Base-by-base conservation (phyloP, 2,329 filamentous ascomycete species). In the Penicillium sumatraense region DNA sequence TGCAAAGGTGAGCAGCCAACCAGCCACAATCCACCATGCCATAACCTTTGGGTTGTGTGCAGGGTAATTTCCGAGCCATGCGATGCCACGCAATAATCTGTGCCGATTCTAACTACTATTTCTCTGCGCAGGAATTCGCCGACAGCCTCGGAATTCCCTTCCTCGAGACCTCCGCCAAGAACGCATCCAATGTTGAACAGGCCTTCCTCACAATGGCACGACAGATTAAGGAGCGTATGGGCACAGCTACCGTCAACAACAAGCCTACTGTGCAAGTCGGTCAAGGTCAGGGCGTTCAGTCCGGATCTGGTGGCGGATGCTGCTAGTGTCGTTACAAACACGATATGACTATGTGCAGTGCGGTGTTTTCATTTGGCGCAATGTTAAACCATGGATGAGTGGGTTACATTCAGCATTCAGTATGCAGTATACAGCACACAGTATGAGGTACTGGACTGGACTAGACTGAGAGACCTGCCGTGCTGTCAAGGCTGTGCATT, bases 201-300 rank as follows among this genome's bases (percentile, higher is more conserved):
- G 93, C 95, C 73, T 99, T 99, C 89, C 81, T 99, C 81, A 99
- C 95, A 77, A 99, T 99, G 95, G 95, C 95, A 69, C 89, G 95
- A 78, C 95, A 99, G 81, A 99, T 99, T 83, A 99, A 99, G 86
- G 93, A 98, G 83, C 90, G 95, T 73, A 99, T 99, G 93, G 95
- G 95, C 71, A 96, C 91, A 68, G 95, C 93, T 62, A 89, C 89
- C 65, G 93, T 93, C 82, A 98, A 98, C 86, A 96, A 93, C 82
- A 99, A 98, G 84, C 93, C 93, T 64, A 96, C 91, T 69, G 93
- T 99, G 69, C 92, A 96, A 76, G 95, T 99, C 70, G 91, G 92
- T 57, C 89, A 92, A 75, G 95, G 95, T 72, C 92, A 96, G 78
- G 93, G 93, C 69, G 93, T 99, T 66, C 90, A 96, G 76, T 90